phyloP scores from a whole-genome alignment of 192 early-diverging fungal genomes.

The Linnemannia zychae region DNA sequence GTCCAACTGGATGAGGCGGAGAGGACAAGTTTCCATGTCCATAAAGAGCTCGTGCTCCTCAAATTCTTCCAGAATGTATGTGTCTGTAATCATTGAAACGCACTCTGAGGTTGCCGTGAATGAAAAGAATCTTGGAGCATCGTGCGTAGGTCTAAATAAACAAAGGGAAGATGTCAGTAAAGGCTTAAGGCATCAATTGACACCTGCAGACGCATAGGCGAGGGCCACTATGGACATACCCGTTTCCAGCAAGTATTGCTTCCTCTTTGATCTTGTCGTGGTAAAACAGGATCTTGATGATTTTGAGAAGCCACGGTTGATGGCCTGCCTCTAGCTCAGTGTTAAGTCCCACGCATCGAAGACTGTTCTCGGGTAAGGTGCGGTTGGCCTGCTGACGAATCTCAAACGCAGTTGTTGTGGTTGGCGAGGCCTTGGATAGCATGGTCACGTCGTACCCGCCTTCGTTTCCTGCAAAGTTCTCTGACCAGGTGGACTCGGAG shows the following conservation, averaged over 20 bases:
- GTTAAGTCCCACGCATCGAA: constrained; percentile 75
- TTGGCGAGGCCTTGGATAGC: constrained; percentile 28
- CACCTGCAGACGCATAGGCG: neutral
- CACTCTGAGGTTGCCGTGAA: constrained; percentile 77
- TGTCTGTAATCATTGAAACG: constrained; percentile 76
- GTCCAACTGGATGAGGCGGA: constrained; percentile 78
- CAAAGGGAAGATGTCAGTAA: neutral
- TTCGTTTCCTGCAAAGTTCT: constrained; percentile 43
- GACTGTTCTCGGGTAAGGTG: constrained; percentile 61
- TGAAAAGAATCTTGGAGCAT: constrained; percentile 72
- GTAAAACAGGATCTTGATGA: constrained; percentile 76
- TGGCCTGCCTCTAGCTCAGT: constrained; percentile 60
- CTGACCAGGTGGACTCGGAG: neutral
- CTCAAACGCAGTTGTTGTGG: constrained; percentile 42
- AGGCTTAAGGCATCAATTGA: no score
- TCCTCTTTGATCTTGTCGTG: constrained; percentile 60
- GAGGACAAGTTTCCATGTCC: constrained; percentile 55
- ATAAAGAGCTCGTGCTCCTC: constrained; percentile 63
- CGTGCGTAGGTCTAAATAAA: constrained; percentile 26
- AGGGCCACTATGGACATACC: constrained; percentile 2
- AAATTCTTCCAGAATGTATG: constrained; percentile 66
- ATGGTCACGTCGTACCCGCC: neutral
- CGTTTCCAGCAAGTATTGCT: constrained; percentile 27
- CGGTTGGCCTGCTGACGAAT: constrained; percentile 47
- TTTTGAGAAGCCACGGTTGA: constrained; percentile 65